Evolutionary conservation across 2,329 filamentous ascomycete genomes (phyloP), one percentile per base, ranked within the genome.

Genomic region (Hyphodiscus sp.): DNA sequence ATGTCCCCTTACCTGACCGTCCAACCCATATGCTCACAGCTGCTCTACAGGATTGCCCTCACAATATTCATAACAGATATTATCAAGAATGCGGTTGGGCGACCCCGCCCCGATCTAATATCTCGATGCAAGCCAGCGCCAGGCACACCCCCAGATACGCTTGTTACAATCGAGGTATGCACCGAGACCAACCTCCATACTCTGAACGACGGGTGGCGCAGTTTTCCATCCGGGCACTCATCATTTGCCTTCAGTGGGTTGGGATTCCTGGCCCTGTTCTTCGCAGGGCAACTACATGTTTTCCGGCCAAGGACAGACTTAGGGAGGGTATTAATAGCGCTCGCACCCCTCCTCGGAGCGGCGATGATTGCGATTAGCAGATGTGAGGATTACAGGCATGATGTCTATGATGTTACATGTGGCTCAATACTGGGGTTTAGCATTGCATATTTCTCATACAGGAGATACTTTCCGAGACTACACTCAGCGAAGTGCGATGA

Each of bases 51-150:
- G 59, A 71, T 97, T 23, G 76, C 90, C 61, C 77, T 96, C 48
- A 86, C 89, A 0, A 80, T 83, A 6, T 87, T 96, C 69, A 75
- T 97, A 44, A 97, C 94, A 45, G 91, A 97, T 68, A 74, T 92
- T 26, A 78, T 97, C 67, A 99, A 99, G 72, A 96, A 86, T 65
- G 73, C 83, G 47, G 83, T 82, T 56, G 82, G 82, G 59, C 80
- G 83, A 60, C 82, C 82, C 29, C 82, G 92, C 7, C 92, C 92
- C 3, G 92, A 97, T 70, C 74, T 96, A 38, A 81, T 97, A 43
- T 83, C 86, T n/a, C 84, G 94, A 41, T 99, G 94, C 72, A 85
- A 87, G 59, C 91, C 94, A 0, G 72, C 64, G 0, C 30, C 66
- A 0, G 74, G 70, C 33, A 80, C 80, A 2, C 73, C 76, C 42